Conservation (phyloP, 169 alveolate species). For the Amoebophrya sp. region DNA sequence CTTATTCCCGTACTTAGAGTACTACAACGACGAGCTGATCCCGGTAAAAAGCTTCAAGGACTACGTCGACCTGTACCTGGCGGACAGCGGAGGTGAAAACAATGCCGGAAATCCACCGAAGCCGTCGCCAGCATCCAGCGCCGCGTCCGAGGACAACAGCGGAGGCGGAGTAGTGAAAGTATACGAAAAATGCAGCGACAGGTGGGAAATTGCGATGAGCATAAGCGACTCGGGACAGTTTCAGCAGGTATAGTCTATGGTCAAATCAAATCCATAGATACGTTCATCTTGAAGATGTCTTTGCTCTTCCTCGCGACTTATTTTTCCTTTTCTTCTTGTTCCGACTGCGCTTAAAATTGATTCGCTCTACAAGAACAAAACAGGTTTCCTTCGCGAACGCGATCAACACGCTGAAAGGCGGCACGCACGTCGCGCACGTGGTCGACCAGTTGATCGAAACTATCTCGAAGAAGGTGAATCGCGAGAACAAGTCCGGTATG, state of each 20-base stretch:
- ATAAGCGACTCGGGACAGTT: conserved; percentile 29
- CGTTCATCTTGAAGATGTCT: no score
- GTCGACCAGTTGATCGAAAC: conserved; percentile 43
- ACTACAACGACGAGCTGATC: conserved; percentile 70
- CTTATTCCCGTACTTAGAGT: no score
- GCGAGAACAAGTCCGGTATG: conserved; percentile 81
- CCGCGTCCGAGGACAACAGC: neutral
- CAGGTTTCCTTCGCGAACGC: conserved; percentile 98
- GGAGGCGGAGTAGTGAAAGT: neutral
- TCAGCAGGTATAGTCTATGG: conserved; percentile 12
- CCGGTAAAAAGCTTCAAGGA: conserved; percentile 77
- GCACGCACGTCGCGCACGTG: conserved; percentile 88
- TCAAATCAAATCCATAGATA: neutral
- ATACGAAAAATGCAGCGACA: conserved; percentile 29
- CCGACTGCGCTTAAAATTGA: neutral
- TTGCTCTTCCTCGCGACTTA: neutral
- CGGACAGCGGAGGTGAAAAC: neutral
- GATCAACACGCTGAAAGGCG: conserved; percentile 98
- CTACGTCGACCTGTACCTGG: conserved; percentile 75
- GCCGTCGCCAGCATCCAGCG: neutral
- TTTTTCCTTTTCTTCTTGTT: neutral
- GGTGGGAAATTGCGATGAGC: conserved; percentile 35
- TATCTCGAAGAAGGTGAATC: conserved; percentile 60
- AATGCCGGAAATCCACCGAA: no score
- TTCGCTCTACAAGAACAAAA: no score